These are phyloP conservation scores for Aspergillus flavus DNA, from an alignment of 2,329 filamentous ascomycete species.

Conservation along the genomic window DNA sequence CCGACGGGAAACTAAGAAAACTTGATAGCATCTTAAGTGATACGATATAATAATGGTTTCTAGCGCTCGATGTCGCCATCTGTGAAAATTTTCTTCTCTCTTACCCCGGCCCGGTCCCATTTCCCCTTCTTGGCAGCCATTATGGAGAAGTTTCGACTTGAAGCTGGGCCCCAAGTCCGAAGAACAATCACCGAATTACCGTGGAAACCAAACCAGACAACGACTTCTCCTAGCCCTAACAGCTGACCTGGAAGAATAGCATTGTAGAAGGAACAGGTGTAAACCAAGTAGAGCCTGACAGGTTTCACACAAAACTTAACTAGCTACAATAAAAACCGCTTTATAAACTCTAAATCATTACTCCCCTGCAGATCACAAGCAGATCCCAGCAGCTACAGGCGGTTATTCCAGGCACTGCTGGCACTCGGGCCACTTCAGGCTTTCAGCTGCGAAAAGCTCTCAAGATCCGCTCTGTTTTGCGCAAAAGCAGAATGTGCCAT, in stretches of 20 bases:
- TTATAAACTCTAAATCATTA: not conserved
- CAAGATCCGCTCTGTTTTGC: not conserved
- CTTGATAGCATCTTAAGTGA: not conserved
- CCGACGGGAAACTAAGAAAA: conserved; percentile 1
- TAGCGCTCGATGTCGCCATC: not conserved
- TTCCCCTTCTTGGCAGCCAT: not conserved
- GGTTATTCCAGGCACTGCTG: not conserved
- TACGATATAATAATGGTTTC: not conserved
- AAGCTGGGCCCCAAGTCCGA: too few species aligned
- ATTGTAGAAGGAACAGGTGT: not conserved
- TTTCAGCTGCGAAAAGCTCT: not conserved
- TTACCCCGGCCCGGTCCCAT: not conserved
- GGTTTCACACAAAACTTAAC: not conserved
- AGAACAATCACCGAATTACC: not conserved
- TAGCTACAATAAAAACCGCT: not conserved
- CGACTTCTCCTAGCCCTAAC: not conserved
- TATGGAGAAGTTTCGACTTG: not conserved
- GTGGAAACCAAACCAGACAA: not conserved
- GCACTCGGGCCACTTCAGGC: not conserved
- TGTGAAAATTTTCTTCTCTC: not conserved
- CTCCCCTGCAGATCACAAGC: not conserved
- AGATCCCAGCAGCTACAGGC: not conserved
- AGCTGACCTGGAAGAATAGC: not conserved
- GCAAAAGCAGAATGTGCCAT: too few species aligned
- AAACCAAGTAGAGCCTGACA: not conserved